Evolutionary conservation across 495 filamentous ascomycete species (phyloP).

Genomic region (Podospora sp.): DNA sequence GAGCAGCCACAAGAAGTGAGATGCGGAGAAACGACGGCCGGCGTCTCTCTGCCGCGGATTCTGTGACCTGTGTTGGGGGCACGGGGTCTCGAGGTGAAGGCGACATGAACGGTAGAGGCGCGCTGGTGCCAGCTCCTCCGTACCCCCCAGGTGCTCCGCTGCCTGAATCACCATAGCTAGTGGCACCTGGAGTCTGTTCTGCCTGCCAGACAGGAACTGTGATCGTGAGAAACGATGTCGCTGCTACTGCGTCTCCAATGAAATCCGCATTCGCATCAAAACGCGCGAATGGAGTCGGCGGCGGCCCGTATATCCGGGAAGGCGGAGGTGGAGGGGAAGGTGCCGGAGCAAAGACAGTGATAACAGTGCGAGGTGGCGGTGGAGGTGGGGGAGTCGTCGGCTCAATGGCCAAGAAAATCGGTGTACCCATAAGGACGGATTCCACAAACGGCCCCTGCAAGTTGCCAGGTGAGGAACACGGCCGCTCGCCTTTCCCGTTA

Average conservation of each 20-base stretch:
- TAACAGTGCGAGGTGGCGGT: background rate
- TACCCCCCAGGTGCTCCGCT: background rate
- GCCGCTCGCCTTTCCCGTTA: slow-evolving; percentile 1
- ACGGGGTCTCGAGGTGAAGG: slow-evolving; percentile 16
- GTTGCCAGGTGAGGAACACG: slow-evolving; percentile 5
- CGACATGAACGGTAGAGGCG: slow-evolving; percentile 1
- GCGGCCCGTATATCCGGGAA: slow-evolving; percentile 19
- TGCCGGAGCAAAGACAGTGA: slow-evolving; percentile 6
- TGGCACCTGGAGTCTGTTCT: slow-evolving; percentile 3
- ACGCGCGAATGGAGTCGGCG: slow-evolving; percentile 19
- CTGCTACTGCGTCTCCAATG: background rate
- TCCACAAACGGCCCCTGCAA: slow-evolving; percentile 20
- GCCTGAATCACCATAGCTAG: slow-evolving; percentile 12
- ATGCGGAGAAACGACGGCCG: slow-evolving; percentile 22
- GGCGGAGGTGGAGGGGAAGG: slow-evolving; percentile 12
- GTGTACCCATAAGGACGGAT: slow-evolving; percentile 14
- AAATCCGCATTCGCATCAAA: slow-evolving; percentile 11
- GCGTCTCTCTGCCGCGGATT: slow-evolving; percentile 19
- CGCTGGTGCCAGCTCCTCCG: background rate
- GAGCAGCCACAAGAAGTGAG: slow-evolving; percentile 5
- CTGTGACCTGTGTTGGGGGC: slow-evolving; percentile 27
- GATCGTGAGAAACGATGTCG: slow-evolving; percentile 26
- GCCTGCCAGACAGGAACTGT: slow-evolving; percentile 18
- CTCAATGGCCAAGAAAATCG: slow-evolving; percentile 14
- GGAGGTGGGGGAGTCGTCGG: slow-evolving; percentile 16